Evolutionary conservation across 1,139 yeast species (phyloP).

Genomic region (Suhomyces bribrorum): DNA sequence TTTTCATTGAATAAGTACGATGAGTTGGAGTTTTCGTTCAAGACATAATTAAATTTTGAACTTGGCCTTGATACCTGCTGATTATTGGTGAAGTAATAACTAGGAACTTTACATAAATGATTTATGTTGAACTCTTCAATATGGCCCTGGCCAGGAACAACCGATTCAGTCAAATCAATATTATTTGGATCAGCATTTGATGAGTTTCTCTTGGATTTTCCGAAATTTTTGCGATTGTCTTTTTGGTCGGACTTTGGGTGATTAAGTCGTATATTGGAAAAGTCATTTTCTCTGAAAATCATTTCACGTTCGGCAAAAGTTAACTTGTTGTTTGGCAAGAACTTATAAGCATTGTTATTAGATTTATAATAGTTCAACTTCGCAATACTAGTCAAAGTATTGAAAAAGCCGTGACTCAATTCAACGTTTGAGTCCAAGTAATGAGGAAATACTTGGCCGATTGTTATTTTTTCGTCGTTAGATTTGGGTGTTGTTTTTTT

Average conservation of each 20-base stretch:
- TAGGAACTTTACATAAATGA: constrained; percentile 46
- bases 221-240: constrained; percentile 28
- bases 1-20: constrained; percentile 27
- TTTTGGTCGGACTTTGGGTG: constrained; percentile 15
- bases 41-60: constrained; percentile 17
- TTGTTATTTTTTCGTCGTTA: constrained; percentile 30
- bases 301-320: constrained; percentile 34
- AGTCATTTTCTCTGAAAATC: constrained; percentile 31
- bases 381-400: constrained; percentile 34
- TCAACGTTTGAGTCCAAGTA: constrained; percentile 37
- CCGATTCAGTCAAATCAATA: constrained; percentile 41
- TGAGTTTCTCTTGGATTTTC: constrained; percentile 34
- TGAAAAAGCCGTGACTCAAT: constrained; percentile 38
- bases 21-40: constrained; percentile 23
- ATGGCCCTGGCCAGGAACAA: constrained; percentile 49
- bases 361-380: constrained; percentile 42
- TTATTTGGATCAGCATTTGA: constrained; percentile 42
- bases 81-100: constrained; percentile 39
- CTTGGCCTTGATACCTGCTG: constrained; percentile 13
- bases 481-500: constrained; percentile 1
- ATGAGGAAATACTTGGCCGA: constrained; percentile 46
- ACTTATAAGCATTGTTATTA: constrained; percentile 21
- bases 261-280: constrained; percentile 25
- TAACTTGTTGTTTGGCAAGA: constrained; percentile 33
- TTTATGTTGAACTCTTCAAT: constrained; percentile 46